These are phyloP conservation scores for Pythium phragmiticola DNA, from an alignment of 352 stramenopile species.

Conservation along the genomic window DNA sequence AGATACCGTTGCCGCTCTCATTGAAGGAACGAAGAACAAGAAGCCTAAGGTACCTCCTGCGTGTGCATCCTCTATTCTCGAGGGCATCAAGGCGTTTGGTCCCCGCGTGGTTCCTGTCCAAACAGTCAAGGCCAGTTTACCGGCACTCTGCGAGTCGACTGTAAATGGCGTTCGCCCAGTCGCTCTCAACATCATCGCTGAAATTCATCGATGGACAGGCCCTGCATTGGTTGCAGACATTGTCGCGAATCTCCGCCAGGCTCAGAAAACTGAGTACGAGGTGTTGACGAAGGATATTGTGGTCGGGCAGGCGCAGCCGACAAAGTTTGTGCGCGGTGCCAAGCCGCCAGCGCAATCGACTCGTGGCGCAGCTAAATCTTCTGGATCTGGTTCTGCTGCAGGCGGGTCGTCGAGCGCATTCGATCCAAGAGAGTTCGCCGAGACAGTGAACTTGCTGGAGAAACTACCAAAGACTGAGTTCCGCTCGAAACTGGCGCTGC, in stretches of 20 bases:
- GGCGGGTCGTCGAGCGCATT: slow-evolving; percentile 33
- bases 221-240: slow-evolving; percentile 76
- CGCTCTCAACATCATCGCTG: slow-evolving; percentile 74
- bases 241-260: slow-evolving; percentile 72
- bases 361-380: slow-evolving; percentile 17
- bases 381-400: slow-evolving; percentile 8
- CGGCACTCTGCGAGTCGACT: slow-evolving; percentile 72
- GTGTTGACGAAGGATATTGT: slow-evolving; percentile 70
- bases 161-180: slow-evolving; percentile 80
- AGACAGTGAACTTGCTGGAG: slow-evolving; percentile 79
- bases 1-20: slow-evolving; percentile 64
- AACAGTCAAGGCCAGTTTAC: slow-evolving; percentile 66
- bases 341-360: slow-evolving; percentile 29
- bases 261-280: slow-evolving; percentile 86
- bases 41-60: slow-evolving; percentile 85
- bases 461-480: slow-evolving; percentile 83
- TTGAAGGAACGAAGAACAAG: slow-evolving; percentile 86
- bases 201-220: slow-evolving; percentile 82
- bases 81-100: slow-evolving; percentile 80
- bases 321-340: slow-evolving; percentile 67
- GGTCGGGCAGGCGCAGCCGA: slow-evolving; percentile 59
- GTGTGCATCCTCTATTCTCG: slow-evolving; percentile 61
- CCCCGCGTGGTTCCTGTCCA: slow-evolving; percentile 67
- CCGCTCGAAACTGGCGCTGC: slow-evolving; percentile 61
- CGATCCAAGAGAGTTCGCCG: slow-evolving; percentile 82